phyloP scores from a whole-genome alignment of 1,284 basidiomycete genomes.

The Nidula niveotomentosa region DNA sequence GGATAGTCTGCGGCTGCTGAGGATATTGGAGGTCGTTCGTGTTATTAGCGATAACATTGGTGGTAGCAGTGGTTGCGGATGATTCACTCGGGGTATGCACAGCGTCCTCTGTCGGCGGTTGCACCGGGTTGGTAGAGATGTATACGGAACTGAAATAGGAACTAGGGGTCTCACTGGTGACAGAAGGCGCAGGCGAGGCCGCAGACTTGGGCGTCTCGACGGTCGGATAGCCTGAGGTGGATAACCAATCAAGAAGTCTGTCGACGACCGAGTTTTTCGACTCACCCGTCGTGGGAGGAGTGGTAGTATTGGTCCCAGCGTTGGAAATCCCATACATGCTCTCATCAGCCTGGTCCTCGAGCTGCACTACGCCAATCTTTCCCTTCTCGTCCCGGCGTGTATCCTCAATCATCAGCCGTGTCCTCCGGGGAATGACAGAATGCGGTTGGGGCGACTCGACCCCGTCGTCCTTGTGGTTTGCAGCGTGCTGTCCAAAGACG shows the following conservation, averaged over 20 bases:
- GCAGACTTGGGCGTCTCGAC: conserved; percentile 36
- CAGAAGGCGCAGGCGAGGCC: conserved; percentile 21
- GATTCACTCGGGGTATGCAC: neutral
- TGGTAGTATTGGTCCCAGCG: no score
- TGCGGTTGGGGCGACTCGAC: conserved; percentile 31
- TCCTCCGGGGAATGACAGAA: conserved; percentile 49
- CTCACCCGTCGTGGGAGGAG: no score
- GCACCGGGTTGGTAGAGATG: conserved; percentile 1
- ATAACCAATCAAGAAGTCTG: neutral
- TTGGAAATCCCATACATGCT: no score
- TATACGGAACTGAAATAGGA: neutral
- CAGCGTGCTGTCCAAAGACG: conserved; percentile 76
- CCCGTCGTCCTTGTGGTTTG: conserved; percentile 43
- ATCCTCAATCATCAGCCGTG: conserved; percentile 66
- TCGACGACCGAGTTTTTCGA: conserved; percentile 9
- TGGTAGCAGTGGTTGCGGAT: neutral
- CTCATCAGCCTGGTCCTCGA: conserved; percentile 15
- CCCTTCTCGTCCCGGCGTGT: conserved; percentile 23
- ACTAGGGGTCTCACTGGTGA: conserved; percentile 9
- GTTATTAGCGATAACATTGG: neutral
- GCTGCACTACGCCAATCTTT: conserved; percentile 22
- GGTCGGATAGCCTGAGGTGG: conserved; percentile 18
- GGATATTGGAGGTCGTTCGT: neutral
- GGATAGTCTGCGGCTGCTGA: neutral
- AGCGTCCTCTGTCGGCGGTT: neutral